Base-by-base conservation (phyloP, 2,329 filamentous ascomycete species). In the Beauveria rudraprayagi region DNA sequence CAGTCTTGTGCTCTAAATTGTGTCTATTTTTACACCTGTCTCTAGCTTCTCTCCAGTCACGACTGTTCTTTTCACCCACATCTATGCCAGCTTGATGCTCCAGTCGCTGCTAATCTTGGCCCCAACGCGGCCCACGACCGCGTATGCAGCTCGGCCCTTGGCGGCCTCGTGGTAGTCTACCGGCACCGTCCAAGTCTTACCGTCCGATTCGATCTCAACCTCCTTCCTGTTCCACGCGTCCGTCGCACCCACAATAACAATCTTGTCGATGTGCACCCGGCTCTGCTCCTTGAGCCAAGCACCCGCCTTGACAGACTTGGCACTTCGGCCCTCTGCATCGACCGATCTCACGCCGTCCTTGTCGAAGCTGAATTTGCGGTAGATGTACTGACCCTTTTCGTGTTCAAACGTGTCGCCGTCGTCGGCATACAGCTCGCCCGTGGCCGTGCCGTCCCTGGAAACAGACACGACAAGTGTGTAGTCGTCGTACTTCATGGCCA, bases 351-450 rank as follows among this genome's bases (percentile, higher is more conserved):
- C 77, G 1, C 78, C 79, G 17, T 81, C 80, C 63, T 75, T 77
- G 30, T 78, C 76, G 63, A 92, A 89, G 26, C 77, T 78, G 76
- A 99, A 97, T 63, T 79, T 81, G 62, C 92, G 90, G 76, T 96
- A 88, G 67, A 97, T 92, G 74, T 89, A 96, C 64, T 91, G 91
- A 11, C 92, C 93, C 65, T 86, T 79, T 72, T 95, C 80, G 70
- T 90, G 92, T 60, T 96, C 91, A 67, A 92, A 99, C 1, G 89
- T 90, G 74, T 97, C 92, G 53, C 94, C 94, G 66, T 99, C 94
- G 70, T 99, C 94, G 34, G 91, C 80, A 70, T 99, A 99, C 8
- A 99, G 78, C 54, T 89, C 87, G 30, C 94, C 94, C 53, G 88
- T 83, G 0, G 93, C 91, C 5, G 70, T 61, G 22, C 76, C 79